Conservation (phyloP, 2,329 filamentous ascomycete species). For the Ophiostoma populinum region DNA sequence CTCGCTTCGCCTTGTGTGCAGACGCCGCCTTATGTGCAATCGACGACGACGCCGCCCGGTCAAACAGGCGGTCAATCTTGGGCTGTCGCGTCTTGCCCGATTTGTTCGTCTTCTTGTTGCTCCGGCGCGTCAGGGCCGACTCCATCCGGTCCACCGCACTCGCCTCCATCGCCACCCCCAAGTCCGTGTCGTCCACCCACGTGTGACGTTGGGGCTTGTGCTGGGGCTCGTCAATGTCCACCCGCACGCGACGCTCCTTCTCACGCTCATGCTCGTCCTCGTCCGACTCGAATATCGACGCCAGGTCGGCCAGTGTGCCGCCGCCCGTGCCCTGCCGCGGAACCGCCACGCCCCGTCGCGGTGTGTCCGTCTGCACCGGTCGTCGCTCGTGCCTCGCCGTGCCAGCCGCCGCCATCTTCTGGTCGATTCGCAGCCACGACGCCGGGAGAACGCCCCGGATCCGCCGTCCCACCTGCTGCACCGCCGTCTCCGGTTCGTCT, state of each 20-base stretch:
- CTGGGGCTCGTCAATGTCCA: background rate
- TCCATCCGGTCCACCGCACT: slow-evolving; percentile 35
- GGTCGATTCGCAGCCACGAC: slow-evolving; percentile 48
- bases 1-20: too few species aligned
- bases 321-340: slow-evolving; percentile 19
- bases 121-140: slow-evolving; percentile 22
- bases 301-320: slow-evolving; percentile 12
- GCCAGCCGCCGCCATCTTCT: slow-evolving; percentile 23
- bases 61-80: slow-evolving; percentile 16
- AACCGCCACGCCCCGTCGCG: slow-evolving; percentile 32
- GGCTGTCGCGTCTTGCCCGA: slow-evolving; percentile 16
- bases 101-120: too few species aligned
- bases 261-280: slow-evolving; percentile 11
- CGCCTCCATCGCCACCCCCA: slow-evolving; percentile 30
- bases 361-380: slow-evolving; percentile 20
- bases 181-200: slow-evolving; percentile 29
- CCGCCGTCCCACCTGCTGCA: slow-evolving; percentile 25
- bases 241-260: too few species aligned
- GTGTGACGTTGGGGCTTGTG: background rate
- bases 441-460: slow-evolving; percentile 47
- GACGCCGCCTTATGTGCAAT: slow-evolving; percentile 22
- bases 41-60: slow-evolving; percentile 35
- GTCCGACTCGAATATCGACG: slow-evolving; percentile 26
- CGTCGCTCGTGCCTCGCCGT: slow-evolving; percentile 8
- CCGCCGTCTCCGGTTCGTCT: slow-evolving; percentile 24